Evolutionary conservation across 208 protist genomes (phyloP).

Genomic region (Leishmania tropica): DNA sequence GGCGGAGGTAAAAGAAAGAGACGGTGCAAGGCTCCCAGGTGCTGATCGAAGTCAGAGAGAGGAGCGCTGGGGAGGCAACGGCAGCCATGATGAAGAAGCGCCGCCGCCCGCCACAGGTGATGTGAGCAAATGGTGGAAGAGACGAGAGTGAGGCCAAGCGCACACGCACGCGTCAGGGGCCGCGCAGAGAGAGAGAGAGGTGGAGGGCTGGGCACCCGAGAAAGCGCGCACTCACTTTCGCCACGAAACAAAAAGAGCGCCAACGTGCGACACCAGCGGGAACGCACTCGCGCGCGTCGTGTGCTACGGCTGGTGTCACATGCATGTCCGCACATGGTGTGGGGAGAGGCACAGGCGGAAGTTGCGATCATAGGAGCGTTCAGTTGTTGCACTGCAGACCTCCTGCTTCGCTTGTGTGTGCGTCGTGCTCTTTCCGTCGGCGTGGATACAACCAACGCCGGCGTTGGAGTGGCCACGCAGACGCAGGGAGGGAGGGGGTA

Average conservation of each 20-base stretch:
- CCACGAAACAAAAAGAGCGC: not conserved
- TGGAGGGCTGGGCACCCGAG: no score
- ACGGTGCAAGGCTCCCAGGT: not conserved
- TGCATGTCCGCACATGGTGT: not conserved
- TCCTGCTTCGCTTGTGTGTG: no score
- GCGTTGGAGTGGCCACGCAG: not conserved
- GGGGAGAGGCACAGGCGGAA: not conserved
- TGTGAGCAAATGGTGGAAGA: not conserved
- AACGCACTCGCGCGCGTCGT: not conserved
- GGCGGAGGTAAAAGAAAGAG: not conserved
- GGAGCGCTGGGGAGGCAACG: not conserved
- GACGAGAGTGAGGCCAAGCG: not conserved
- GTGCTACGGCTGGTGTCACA: not conserved
- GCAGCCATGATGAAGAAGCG: not conserved
- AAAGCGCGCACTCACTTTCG: not conserved
- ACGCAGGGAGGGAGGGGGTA: not conserved
- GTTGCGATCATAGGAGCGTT: not conserved
- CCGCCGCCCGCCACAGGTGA: not conserved
- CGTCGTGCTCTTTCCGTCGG: not conserved
- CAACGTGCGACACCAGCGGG: not conserved
- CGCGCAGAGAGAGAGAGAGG: not conserved
- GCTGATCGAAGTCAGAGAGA: not conserved
- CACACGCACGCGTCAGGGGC: not conserved
- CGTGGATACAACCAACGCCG: not conserved
- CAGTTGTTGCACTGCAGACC: not conserved